Base-by-base conservation (phyloP, 345 rosid species). In the Arabidopsis suecica region DNA sequence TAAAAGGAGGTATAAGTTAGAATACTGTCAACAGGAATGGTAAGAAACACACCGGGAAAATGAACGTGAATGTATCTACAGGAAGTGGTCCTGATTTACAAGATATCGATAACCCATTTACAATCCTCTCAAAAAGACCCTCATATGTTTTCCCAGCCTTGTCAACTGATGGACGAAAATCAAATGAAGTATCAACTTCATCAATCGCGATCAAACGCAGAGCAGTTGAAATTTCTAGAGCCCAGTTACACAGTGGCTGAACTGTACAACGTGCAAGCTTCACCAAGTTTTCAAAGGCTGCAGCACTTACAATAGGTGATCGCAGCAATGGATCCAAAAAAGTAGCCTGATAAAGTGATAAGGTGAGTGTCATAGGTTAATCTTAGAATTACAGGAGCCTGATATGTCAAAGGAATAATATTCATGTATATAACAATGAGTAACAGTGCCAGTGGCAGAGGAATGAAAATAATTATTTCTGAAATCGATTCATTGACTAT, bases 11-110 rank as follows among this genome's bases (percentile, higher is more conserved):
- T 30, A 82, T 60, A 75, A 61, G 50, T 18, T 5, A 22, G 48
- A 55, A 69, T n/a, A 6, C 50, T 37, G 23, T 28, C 61, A 44
- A 13, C 22, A 49, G 25, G 58, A 23, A 63, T 23, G 28, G 65
- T 36, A 73, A 56, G 42, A 42, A 58, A 79, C 92, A 79, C 67
- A 95, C 99, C 62, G 97, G 99, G 74, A 95, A 92, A 76, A 95
- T 85, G 81, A 95, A 92, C 47, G 84, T 86, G 78, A 95, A 95
- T 61, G 99, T 88, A 82, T 95, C 97, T 16, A 95, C 97, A 63
- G 99, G 99, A 74, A 95, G 97, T 60, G 97, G 89, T 53, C 97
- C 90, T 55, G 85, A 83, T 92, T 89, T 88, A 79, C 99, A 92
- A 50, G 97, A 88, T 37, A 82, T 54, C 9, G 91, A 81, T 74